These are phyloP conservation scores for Fusarium newnesense DNA, from an alignment of 2,329 filamentous ascomycete species.

Conservation along the genomic window DNA sequence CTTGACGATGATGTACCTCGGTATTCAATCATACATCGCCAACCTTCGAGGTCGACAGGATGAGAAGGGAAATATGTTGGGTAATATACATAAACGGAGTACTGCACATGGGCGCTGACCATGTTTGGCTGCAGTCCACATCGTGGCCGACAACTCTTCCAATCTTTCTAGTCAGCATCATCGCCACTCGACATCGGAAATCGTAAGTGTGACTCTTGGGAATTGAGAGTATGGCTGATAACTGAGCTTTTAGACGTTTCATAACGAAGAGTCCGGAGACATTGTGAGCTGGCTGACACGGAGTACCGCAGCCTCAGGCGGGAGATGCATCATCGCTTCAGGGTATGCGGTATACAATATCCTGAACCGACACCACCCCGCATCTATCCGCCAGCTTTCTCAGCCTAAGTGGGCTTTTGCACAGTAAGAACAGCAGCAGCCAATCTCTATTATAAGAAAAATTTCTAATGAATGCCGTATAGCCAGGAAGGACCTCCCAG, in stretches of 20 bases:
- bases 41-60: slow-evolving; percentile 70
- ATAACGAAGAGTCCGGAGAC: slow-evolving; percentile 75
- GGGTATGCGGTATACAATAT: slow-evolving; percentile 74
- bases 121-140: slow-evolving; percentile 58
- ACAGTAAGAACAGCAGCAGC: slow-evolving; percentile 56
- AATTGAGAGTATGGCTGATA: accelerated
- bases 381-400: slow-evolving; percentile 71
- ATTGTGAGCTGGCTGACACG: slow-evolving; percentile 73
- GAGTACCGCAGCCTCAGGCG: slow-evolving; percentile 68
- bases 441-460: neutral
- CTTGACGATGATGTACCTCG: slow-evolving; percentile 70
- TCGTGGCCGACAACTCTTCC: slow-evolving; percentile 65
- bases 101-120: accelerated
- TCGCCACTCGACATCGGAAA: slow-evolving; percentile 66
- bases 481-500: slow-evolving; percentile 54
- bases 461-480: accelerated
- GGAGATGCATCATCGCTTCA: slow-evolving; percentile 73
- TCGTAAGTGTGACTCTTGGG: slow-evolving; percentile 52
- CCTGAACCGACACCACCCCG: slow-evolving; percentile 59
- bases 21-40: slow-evolving; percentile 72
- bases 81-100: slow-evolving; percentile 46
- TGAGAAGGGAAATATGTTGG: slow-evolving; percentile 69
- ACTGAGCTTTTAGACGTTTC: slow-evolving; percentile 63
- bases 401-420: slow-evolving; percentile 73
- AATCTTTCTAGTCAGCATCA: slow-evolving; percentile 62